Base-by-base conservation (phyloP, 352 stramenopile species). In the Peronospora belbahrii region DNA sequence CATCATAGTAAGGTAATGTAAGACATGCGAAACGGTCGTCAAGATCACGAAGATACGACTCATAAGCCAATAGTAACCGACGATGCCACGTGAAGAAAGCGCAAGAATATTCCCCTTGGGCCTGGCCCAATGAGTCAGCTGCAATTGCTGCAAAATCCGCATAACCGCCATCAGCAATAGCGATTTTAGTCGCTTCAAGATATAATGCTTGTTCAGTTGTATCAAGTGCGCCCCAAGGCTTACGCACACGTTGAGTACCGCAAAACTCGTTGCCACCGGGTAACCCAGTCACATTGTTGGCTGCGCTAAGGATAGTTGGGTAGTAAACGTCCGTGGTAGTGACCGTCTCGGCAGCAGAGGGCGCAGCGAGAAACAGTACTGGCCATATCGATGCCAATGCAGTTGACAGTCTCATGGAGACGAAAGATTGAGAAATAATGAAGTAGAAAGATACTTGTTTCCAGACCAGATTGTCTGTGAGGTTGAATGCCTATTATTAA, bases 1-100 rank as follows among this genome's bases (percentile, higher is more conserved):
- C 67, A 48, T 89, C 78, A 44, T 81, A 89, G 72, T 83, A 89
- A n/a, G 75, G 78, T 15, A 89, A 30, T 13, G 78, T 87, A 17
- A 89, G 33, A 38, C 78, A 89, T 3, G 63, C 67, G 36, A 74
- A 89, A 41, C 72, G 64, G 14, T 62, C 41, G 41, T 64, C 66
- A 17, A 85, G 51, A 31, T 65, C 60, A n/a, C 78, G 78, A 34
- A 89, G 35, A 28, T 83, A 82, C 9, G 59, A 70, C 44, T 89
- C 78, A 49, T 74, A 85, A 7, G 63, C 78, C 7, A 87, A 51
- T 18, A 89, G 52, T 18, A 84, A 52, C 9, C 70, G 65, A 6
- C 75, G 70, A 58, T 87, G 73, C 78, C 75, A 89, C 30, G 50
- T 66, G 35, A 81, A 73, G 56, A 84, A 84, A 9, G 45, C 73